Evolutionary conservation across 2,329 filamentous ascomycete species (phyloP), one percentile per base, ranked within the genome.

Genomic region (Colletotrichum sansevieriae): DNA sequence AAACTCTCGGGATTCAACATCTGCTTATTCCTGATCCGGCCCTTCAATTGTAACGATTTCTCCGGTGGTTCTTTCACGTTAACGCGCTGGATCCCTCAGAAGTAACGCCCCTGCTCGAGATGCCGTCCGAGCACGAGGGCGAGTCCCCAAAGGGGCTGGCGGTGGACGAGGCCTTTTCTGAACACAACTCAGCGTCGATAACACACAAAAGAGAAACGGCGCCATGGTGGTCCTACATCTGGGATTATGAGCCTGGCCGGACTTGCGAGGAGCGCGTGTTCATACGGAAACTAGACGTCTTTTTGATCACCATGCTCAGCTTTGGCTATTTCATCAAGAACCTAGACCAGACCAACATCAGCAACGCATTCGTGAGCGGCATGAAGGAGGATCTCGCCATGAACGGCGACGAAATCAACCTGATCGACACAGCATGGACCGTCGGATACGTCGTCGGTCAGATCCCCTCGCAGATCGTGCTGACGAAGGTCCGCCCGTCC

Each of bases 171-270:
- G 47, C 55, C 10, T 41, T 33, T 35, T 37, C 66, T 2, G 49
- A 65, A 29, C 20, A 35, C 22, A 60, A 22, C 15, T 51, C 65
- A 15, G 39, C 65, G 10, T 41, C 55, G 9, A 11, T 55, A 4
- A 18, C 63, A 1, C 13, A 29, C n/a, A 18, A 44, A 6, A 55
- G 55, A 5, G 33, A 47, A 4, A 68, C 57, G 33, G 55, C 41
- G 5, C 66, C 66, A 22, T 85, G 83, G 83, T 74, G 75, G 29
- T 74, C 74, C 4, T 76, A 74, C 68, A 74, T 76, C 33, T 76
- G 74, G 75, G 75, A 76, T 51, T 66, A 66, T 25, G 72, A 71
- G 9, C 74, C 75, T 35, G 73, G 71, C 8, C 75, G 76, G 56
- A 70, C 63, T 10, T 63, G 70, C 2, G 74, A 73, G 41, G 75